phyloP scores from a whole-genome alignment of 1,284 basidiomycete genomes.

The Albatrellus sp. region DNA sequence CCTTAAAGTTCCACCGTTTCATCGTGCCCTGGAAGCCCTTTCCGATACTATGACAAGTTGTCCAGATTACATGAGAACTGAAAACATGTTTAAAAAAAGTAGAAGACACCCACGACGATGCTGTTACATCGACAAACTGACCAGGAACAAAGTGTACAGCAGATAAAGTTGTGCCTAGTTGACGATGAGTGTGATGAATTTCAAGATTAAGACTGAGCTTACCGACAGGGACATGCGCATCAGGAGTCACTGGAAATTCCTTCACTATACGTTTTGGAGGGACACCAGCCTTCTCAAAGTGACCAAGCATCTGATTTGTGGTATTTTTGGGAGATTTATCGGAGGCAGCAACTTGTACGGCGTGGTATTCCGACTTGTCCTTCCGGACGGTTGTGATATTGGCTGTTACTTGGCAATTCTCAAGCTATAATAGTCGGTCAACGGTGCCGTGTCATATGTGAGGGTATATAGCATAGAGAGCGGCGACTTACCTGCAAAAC shows the following conservation, averaged over 20 bases:
- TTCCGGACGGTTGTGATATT: slow-evolving; percentile 54
- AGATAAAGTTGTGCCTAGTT: slow-evolving; percentile 73
- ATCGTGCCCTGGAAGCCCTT: slow-evolving; percentile 97
- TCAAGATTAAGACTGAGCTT: slow-evolving; percentile 16
- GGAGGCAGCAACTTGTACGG: slow-evolving; percentile 76
- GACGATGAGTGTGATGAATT: not conserved
- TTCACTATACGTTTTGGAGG: slow-evolving; percentile 79
- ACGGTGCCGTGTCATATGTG: slow-evolving; percentile 1
- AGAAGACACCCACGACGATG: slow-evolving; percentile 63
- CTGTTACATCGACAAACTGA: slow-evolving; percentile 90
- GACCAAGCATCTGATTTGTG: slow-evolving; percentile 70
- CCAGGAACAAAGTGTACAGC: slow-evolving; percentile 97
- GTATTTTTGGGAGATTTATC: slow-evolving; percentile 58
- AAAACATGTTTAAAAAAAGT: not conserved
- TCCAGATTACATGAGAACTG: not conserved
- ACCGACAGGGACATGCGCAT: slow-evolving; percentile 87
- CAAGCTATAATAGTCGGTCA: slow-evolving; percentile 38
- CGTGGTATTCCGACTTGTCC: slow-evolving; percentile 66
- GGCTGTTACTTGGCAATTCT: slow-evolving; percentile 77
- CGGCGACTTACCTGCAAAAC: slow-evolving; percentile 71
- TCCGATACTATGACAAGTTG: slow-evolving; percentile 54
- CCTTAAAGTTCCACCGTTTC: slow-evolving; percentile 94
- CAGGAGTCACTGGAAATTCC: slow-evolving; percentile 83
- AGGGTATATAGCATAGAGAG: not conserved
- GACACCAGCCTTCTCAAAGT: slow-evolving; percentile 77